Conservation (phyloP, 1,284 basidiomycete genomes). For the Grifola frondosa region DNA sequence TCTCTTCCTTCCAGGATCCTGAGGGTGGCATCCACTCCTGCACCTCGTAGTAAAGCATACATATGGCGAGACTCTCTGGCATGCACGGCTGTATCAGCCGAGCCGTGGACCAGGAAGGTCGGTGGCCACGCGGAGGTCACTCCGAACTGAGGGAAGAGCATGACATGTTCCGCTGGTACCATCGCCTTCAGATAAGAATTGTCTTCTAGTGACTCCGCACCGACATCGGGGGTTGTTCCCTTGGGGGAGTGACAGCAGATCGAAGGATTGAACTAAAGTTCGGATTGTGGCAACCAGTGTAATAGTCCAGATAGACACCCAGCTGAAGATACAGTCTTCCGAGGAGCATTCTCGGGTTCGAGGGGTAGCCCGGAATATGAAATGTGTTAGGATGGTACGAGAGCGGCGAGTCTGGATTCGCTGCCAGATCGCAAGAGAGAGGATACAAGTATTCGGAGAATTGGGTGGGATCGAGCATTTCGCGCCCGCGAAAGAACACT, state of each 20-base stretch:
- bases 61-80: slow-evolving; percentile 47
- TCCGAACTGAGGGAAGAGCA: slow-evolving; percentile 54
- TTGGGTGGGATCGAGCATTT: slow-evolving; percentile 36
- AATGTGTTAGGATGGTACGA: slow-evolving; percentile 46
- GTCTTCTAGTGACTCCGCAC: neutral
- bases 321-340: slow-evolving; percentile 57
- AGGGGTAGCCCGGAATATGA: slow-evolving; percentile 53
- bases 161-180: slow-evolving; percentile 39
- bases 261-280: slow-evolving; percentile 49
- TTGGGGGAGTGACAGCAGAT: neutral
- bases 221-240: neutral
- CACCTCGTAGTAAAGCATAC: slow-evolving; percentile 35
- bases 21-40: slow-evolving; percentile 40
- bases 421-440: slow-evolving; percentile 24
- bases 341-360: slow-evolving; percentile 62
- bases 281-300: slow-evolving; percentile 52
- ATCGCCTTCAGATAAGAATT: slow-evolving; percentile 6
- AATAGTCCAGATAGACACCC: slow-evolving; percentile 59
- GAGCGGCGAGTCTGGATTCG: slow-evolving; percentile 45
- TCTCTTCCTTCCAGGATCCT: slow-evolving; percentile 47
- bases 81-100: slow-evolving; percentile 52
- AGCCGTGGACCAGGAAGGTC: slow-evolving; percentile 55
- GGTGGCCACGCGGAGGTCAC: slow-evolving; percentile 49
- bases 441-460: slow-evolving; percentile 36
- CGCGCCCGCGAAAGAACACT: slow-evolving; percentile 42